A percentile compares a stretch with the other conserved stretches of the same genome.
Conservation (phyloP, 208 protist genomes). For the Leishmania tropica region DNA sequence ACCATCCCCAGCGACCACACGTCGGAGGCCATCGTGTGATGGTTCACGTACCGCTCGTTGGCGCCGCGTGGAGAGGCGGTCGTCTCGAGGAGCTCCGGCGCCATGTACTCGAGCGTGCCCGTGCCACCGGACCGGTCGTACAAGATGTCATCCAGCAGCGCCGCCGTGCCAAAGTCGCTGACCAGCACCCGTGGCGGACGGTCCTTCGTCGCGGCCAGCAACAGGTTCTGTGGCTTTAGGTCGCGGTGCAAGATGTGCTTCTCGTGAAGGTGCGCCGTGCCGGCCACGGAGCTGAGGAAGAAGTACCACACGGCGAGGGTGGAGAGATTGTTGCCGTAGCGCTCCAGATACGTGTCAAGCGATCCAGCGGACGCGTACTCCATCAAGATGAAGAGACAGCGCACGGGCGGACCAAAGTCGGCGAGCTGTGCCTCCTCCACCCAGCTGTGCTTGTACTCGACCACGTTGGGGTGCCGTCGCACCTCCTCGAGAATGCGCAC, state of each 20-base stretch:
- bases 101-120: conserved; percentile 91
- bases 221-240: conserved; percentile 89
- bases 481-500: conserved; percentile 88
- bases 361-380: conserved; percentile 89
- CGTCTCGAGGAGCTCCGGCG: conserved; percentile 85
- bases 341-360: conserved; percentile 82
- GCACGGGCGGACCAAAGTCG: conserved; percentile 91
- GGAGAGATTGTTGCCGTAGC: conserved; percentile 64
- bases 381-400: conserved; percentile 92
- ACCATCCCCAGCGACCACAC: conserved; percentile 92
- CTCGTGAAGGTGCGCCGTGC: conserved; percentile 77
- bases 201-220: conserved; percentile 56
- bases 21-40: conserved; percentile 76
- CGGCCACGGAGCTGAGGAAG: conserved; percentile 81
- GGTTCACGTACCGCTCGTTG: conserved; percentile 52
- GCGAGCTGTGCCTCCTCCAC: conserved; percentile 79
- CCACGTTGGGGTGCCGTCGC: conserved; percentile 84
- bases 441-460: conserved; percentile 93
- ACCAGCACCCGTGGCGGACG: conserved; percentile 81
- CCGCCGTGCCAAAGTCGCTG: conserved; percentile 88
- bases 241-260: conserved; percentile 90
- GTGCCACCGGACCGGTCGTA: conserved; percentile 83
- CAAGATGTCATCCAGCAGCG: conserved; percentile 56
- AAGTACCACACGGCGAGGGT: conserved; percentile 91
- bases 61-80: conserved; percentile 19